Percentiles rank a stretch among this genome's conserved stretches.
Conservation (phyloP, 139 green algal genomes). For the Chlamydomonas asymmetrica region DNA sequence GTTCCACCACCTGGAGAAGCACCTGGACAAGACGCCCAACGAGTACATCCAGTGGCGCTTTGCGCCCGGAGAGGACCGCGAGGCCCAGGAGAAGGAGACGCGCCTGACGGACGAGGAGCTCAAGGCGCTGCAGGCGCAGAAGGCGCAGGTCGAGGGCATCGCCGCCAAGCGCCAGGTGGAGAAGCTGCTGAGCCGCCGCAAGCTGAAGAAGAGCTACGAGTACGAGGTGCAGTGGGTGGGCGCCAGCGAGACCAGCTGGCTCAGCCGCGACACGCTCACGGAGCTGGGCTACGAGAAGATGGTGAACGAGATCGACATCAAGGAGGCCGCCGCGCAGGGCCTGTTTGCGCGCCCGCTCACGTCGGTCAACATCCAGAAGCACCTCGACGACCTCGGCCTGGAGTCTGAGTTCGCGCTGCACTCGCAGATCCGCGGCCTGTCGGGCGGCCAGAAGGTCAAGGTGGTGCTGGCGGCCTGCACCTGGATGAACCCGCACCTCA, state of each 20-base stretch:
- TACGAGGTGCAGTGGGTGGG: conserved; percentile 75
- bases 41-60: conserved; percentile 97
- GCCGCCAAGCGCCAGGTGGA: conserved; percentile 60
- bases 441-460: conserved; percentile 86
- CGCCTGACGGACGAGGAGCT: conserved; percentile 85
- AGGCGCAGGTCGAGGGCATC: conserved; percentile 30
- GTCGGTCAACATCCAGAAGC: conserved; percentile 81
- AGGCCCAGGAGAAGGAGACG: conserved; percentile 76
- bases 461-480: conserved; percentile 73
- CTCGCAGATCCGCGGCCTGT: conserved; percentile 82
- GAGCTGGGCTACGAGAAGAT: conserved; percentile 77
- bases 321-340: conserved; percentile 83
- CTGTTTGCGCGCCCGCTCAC: conserved; percentile 87
- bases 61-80: conserved; percentile 85
- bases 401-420: conserved; percentile 90
- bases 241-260: conserved; percentile 67
- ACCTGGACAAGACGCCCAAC: conserved; percentile 91
- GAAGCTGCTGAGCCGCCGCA: conserved; percentile 72
- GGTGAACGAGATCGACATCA: conserved; percentile 86
- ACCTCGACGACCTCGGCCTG: conserved; percentile 88
- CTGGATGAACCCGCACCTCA: conserved; percentile 86
- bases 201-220: conserved; percentile 85
- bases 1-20: conserved; percentile 95
- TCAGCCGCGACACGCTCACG: conserved; percentile 58
- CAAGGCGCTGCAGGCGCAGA: conserved; percentile 75